A percentile compares a stretch with the other conserved stretches of the same genome.
phyloP scores from a whole-genome alignment of 1,139 yeast genomes.

The Meyerozyma sp. region DNA sequence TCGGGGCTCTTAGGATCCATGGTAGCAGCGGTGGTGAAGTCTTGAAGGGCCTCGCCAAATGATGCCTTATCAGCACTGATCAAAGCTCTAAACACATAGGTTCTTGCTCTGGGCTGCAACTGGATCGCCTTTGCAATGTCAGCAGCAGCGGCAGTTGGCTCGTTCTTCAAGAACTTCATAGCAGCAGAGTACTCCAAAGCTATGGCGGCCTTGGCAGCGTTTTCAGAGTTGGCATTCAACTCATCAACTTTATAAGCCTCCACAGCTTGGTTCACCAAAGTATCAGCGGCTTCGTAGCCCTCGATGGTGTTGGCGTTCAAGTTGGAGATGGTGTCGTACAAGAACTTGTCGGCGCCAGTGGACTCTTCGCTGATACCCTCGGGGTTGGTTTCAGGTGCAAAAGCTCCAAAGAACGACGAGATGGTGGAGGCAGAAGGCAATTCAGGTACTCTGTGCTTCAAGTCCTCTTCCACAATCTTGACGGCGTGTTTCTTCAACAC shows the following conservation, averaged over 20 bases:
- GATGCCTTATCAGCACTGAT: conserved; percentile 76
- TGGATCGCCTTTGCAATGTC: conserved; percentile 62
- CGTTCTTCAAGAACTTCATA: conserved; percentile 76
- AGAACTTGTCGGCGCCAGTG: conserved; percentile 52
- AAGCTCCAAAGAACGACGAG: conserved; percentile 82
- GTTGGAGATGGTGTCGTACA: conserved; percentile 64
- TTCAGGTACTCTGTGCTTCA: conserved; percentile 44
- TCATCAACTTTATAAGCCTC: conserved; percentile 41
- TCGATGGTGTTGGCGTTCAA: conserved; percentile 61
- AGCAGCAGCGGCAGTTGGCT: conserved; percentile 54
- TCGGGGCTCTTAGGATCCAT: conserved; percentile 73
- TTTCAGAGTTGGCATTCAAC: conserved; percentile 31
- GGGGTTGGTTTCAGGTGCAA: conserved; percentile 41
- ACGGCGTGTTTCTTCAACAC: conserved; percentile 74
- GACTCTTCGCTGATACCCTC: conserved; percentile 46
- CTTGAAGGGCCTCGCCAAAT: conserved; percentile 56
- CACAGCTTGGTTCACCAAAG: conserved; percentile 63
- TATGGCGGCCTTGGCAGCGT: conserved; percentile 50
- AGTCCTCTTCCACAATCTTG: conserved; percentile 57
- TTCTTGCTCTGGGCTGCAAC: conserved; percentile 72
- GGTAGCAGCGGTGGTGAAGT: conserved; percentile 68
- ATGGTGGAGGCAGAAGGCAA: conserved; percentile 86
- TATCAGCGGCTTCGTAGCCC: conserved; percentile 72
- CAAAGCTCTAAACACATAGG: conserved; percentile 80
- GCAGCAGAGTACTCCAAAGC: conserved; percentile 85